phyloP scores from a whole-genome alignment of 2,329 filamentous ascomycete species.

The Diaporthe caulivora region DNA sequence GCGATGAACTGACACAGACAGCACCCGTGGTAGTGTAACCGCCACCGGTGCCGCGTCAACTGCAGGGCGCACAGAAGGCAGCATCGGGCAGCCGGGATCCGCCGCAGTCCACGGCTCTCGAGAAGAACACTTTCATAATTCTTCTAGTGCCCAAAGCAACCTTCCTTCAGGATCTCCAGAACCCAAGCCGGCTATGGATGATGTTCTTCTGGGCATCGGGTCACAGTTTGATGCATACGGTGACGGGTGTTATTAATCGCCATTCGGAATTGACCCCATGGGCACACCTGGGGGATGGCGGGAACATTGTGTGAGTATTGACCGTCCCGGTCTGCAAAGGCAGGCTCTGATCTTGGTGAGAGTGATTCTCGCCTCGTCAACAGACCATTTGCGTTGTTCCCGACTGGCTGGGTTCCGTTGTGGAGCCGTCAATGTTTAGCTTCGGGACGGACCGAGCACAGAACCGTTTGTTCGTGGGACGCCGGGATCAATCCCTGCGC shows the following conservation, averaged over 20 bases:
- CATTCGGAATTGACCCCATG: not conserved
- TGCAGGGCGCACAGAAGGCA: not conserved
- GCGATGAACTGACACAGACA: not conserved
- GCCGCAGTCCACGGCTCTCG: not conserved
- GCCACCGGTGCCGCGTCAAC: not conserved
- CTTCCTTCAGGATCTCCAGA: too few species aligned
- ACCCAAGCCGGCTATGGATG: not conserved
- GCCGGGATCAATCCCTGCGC: not conserved
- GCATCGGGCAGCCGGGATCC: too few species aligned
- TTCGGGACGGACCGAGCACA: slow-evolving; percentile 19
- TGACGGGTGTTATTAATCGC: not conserved
- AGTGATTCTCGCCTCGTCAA: not conserved
- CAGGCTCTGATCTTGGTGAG: not conserved
- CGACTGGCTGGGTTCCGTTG: not conserved
- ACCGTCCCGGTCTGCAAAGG: not conserved
- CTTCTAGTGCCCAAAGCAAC: not conserved
- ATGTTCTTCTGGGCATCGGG: slow-evolving; percentile 3
- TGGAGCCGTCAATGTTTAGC: not conserved
- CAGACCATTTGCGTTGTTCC: not conserved
- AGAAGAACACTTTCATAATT: too few species aligned
- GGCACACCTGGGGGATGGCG: not conserved
- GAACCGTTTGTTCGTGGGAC: not conserved
- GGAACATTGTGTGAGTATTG: not conserved
- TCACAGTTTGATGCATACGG: slow-evolving; percentile 17
- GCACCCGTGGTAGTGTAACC: not conserved